Percentiles rank a stretch among this genome's conserved stretches.
phyloP scores from a whole-genome alignment of 495 filamentous ascomycete species.

The Choiromyces venosus region DNA sequence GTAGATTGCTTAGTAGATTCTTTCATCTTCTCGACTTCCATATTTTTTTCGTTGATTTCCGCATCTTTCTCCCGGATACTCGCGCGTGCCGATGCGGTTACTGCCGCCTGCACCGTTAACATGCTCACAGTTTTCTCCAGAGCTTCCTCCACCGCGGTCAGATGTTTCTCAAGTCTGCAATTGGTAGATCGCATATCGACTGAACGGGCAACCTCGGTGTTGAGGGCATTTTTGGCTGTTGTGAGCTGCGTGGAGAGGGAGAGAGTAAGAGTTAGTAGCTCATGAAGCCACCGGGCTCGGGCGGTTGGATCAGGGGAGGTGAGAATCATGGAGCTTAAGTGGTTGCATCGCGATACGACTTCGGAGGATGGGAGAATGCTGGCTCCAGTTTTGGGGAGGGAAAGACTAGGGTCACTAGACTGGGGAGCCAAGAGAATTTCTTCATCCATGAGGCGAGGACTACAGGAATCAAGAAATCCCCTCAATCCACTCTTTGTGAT shows the following conservation, averaged over 20 bases:
- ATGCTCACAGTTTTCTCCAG: background rate
- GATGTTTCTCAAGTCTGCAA: background rate
- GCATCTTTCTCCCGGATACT: background rate
- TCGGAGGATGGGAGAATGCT: background rate
- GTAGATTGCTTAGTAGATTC: background rate
- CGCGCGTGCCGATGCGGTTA: background rate
- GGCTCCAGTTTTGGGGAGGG: background rate
- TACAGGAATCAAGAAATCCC: background rate
- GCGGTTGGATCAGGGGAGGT: background rate
- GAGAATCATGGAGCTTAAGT: background rate
- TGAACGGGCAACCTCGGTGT: background rate
- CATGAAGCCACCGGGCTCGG: background rate
- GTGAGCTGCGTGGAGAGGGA: background rate
- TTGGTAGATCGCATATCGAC: background rate
- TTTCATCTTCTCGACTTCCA: background rate
- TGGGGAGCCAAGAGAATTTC: background rate
- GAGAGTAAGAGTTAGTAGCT: background rate
- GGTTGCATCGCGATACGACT: background rate
- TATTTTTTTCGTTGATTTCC: background rate
- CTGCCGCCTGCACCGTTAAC: background rate
- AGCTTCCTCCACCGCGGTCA: background rate
- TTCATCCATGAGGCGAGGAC: background rate
- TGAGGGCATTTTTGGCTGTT: background rate
- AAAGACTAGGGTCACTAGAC: no score
- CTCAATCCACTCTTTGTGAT: background rate